Evolutionary conservation across 1,139 yeast genomes (phyloP), one percentile per base, ranked within the genome.

Genomic region (Yamadazyma songkhlaensis): DNA sequence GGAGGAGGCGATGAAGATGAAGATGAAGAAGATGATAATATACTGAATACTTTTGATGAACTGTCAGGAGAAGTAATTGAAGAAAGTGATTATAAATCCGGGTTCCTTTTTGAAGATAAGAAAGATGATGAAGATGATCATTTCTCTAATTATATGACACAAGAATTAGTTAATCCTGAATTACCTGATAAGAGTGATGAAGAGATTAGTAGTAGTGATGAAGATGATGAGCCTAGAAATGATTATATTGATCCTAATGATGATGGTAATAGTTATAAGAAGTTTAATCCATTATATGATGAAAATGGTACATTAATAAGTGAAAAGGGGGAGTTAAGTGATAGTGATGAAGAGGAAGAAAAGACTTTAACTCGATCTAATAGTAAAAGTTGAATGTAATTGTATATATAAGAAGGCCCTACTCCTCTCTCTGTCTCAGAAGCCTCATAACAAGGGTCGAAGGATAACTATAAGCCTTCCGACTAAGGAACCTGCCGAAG

Each of bases 101-200:
- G 67, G 9, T 54, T 66, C 39, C 57, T 60, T 4, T 61, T 64
- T 32, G 67, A 70, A 43, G 27, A 25, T 8, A 27, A 27, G 15
- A 27, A 27, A 8, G 29, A 36, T 9, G 63, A 57, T 38, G 52
- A 48, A 27, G 68, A 55, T 43, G 66, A 64, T 38, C 65, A 61
- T 43, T 87, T 87, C 55, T 80, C 90, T 13, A 78, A 84, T 42
- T 88, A 87, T 58, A 84, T 88, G 84, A 80, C 95, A 3, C 89
- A 83, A 55, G 92, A 88, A 55, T 73, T 87, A 54, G 74, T 82
- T 9, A 75, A 69, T 46, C 74, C 80, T 33, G 78, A 77, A 42
- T 70, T 76, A 42, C 75, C 74, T 2, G 73, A 40, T 21, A 46
- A 42, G 32, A 48, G 38, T 23, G 55, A 50, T 41, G 55, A 51